phyloP scores from a whole-genome alignment of 305 asterid species.

The Plantago coronopus region DNA sequence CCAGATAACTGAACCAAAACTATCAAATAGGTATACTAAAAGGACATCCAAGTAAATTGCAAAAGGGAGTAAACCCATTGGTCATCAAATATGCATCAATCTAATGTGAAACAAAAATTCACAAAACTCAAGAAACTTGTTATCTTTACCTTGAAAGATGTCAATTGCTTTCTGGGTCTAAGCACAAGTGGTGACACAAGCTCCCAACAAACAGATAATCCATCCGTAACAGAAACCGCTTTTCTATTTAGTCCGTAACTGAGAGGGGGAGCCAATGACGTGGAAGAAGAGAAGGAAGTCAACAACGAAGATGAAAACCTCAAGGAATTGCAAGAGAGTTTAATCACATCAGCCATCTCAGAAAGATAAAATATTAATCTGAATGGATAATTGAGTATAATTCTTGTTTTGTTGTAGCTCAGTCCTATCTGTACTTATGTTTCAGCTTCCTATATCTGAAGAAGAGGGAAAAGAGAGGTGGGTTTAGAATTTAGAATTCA shows the following conservation, averaged over 20 bases:
- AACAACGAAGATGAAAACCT: constrained; percentile 44
- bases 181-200: constrained; percentile 39
- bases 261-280: constrained; percentile 35
- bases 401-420: not conserved
- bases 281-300: constrained; percentile 44
- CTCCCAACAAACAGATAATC: constrained; percentile 30
- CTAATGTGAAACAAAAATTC: constrained; percentile 1
- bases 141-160: constrained; percentile 54
- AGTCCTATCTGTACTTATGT: not conserved
- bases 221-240: constrained; percentile 38
- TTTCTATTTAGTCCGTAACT: constrained; percentile 36
- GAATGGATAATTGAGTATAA: not conserved
- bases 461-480: not conserved
- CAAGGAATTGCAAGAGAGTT: constrained; percentile 42
- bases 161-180: constrained; percentile 38
- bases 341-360: constrained; percentile 63
- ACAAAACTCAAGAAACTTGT: constrained; percentile 14
- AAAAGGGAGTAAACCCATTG: not conserved
- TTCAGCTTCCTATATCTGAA: not conserved
- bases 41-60: not conserved
- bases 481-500: not conserved
- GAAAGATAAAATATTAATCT: not conserved
- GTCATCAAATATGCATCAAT: constrained; percentile 7
- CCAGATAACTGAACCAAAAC: not conserved
- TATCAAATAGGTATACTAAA: not conserved